Evolutionary conservation across 352 stramenopile genomes (phyloP).

Genomic region (Phytopythium montanum): DNA sequence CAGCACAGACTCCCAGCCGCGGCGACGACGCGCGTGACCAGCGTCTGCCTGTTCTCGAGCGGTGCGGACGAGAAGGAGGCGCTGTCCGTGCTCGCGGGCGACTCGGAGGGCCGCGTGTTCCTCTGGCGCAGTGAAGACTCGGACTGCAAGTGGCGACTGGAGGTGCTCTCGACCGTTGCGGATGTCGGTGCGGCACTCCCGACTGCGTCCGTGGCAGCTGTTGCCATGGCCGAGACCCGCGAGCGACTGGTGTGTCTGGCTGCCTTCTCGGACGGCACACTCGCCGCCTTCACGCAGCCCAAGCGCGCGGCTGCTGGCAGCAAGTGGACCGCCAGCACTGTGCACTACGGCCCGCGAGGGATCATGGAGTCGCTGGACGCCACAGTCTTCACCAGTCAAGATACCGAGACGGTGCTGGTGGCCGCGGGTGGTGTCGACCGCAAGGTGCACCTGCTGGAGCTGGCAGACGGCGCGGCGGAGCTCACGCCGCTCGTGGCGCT

Average conservation of each 20-base stretch:
- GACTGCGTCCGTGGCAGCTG: slow-evolving; percentile 34
- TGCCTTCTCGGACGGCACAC: slow-evolving; percentile 44
- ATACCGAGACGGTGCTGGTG: slow-evolving; percentile 35
- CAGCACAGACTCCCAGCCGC: slow-evolving; percentile 31
- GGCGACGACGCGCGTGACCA: slow-evolving; percentile 38
- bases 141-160: slow-evolving; percentile 15
- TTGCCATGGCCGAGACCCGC: slow-evolving; percentile 25
- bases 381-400: slow-evolving; percentile 9
- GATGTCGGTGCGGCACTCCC: slow-evolving; percentile 10
- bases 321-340: not conserved
- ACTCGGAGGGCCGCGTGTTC: slow-evolving; percentile 60
- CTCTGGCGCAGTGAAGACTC: slow-evolving; percentile 26
- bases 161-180: slow-evolving; percentile 7
- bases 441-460: slow-evolving; percentile 62
- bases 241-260: slow-evolving; percentile 32
- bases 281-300: slow-evolving; percentile 30
- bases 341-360: slow-evolving; percentile 28
- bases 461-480: slow-evolving; percentile 11
- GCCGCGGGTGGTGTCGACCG: slow-evolving; percentile 64
- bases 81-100: slow-evolving; percentile 42
- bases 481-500: slow-evolving; percentile 37
- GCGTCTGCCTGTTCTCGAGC: slow-evolving; percentile 27
- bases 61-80: not conserved
- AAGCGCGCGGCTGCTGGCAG: not conserved
- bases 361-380: slow-evolving; percentile 55